phyloP scores from a whole-genome alignment of 352 stramenopile genomes.

The Pythium guiyangense region DNA sequence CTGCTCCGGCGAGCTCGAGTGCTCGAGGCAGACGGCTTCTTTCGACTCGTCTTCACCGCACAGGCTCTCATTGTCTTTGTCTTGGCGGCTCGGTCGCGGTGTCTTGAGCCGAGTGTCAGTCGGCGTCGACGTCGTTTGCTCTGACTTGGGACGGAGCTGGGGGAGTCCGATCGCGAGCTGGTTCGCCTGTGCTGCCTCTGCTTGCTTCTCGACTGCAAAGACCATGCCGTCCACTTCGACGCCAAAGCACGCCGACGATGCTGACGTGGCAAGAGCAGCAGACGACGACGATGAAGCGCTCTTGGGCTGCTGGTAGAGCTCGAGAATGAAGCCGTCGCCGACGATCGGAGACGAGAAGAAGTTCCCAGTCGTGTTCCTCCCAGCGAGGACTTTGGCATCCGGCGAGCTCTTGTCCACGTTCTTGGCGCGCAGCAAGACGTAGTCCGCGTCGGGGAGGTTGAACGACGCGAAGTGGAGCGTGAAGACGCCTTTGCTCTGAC shows the following conservation, averaged over 20 bases:
- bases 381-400: slow-evolving; percentile 22
- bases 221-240: slow-evolving; percentile 48
- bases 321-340: slow-evolving; percentile 38
- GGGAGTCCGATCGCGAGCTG: slow-evolving; percentile 21
- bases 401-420: slow-evolving; percentile 16
- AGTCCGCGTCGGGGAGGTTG: slow-evolving; percentile 40
- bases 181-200: slow-evolving; percentile 15
- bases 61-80: slow-evolving; percentile 46
- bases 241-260: slow-evolving; percentile 25
- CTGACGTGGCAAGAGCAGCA: slow-evolving; percentile 2
- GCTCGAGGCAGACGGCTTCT: slow-evolving; percentile 55
- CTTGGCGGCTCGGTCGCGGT: too few species aligned
- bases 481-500: slow-evolving; percentile 49
- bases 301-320: slow-evolving; percentile 25
- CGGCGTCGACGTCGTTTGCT: not conserved
- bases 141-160: slow-evolving; percentile 7
- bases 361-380: slow-evolving; percentile 40
- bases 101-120: slow-evolving; percentile 1
- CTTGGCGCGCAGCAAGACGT: slow-evolving; percentile 32
- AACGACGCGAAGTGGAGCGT: slow-evolving; percentile 58
- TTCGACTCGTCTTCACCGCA: slow-evolving; percentile 65
- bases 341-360: slow-evolving; percentile 51
- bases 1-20: slow-evolving; percentile 15
- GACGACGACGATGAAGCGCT: not conserved
- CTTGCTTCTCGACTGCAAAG: slow-evolving; percentile 34